These are phyloP conservation scores for Moesziomyces parantarcticus DNA, from an alignment of 1,284 basidiomycete genomes.

Conservation along the genomic window DNA sequence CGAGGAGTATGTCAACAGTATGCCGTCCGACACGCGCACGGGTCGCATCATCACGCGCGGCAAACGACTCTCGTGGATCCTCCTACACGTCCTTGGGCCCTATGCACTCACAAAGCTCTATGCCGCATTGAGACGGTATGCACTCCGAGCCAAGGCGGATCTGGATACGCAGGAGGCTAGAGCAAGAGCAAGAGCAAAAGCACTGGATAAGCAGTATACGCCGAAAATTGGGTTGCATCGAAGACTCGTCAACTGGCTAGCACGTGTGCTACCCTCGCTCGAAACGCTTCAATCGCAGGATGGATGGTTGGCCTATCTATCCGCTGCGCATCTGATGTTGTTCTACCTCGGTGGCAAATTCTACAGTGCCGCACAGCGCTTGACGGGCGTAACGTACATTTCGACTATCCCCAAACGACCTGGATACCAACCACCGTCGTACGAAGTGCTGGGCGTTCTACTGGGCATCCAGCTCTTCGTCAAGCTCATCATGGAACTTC, in stretches of 20 bases:
- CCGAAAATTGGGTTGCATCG: constrained; percentile 2
- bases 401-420: constrained; percentile 37
- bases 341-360: constrained; percentile 69
- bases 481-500: constrained; percentile 42
- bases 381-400: constrained; percentile 65
- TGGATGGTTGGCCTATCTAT: constrained; percentile 61
- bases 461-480: constrained; percentile 66
- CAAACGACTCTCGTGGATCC: constrained; percentile 58
- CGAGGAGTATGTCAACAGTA: constrained; percentile 69
- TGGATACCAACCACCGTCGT: constrained; percentile 62
- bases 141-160: constrained; percentile 10
- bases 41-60: constrained; percentile 55
- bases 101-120: constrained; percentile 62
- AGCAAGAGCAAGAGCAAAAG: constrained; percentile 20
- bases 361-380: constrained; percentile 67
- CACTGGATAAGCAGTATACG: constrained; percentile 11
- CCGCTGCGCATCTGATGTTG: constrained; percentile 68
- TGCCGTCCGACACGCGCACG: constrained; percentile 59
- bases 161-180: constrained; percentile 17
- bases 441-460: constrained; percentile 68
- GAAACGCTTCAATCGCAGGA: constrained; percentile 62
- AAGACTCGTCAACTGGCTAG: constrained; percentile 22
- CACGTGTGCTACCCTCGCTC: constrained; percentile 57
- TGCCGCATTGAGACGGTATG: constrained; percentile 45
- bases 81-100: constrained; percentile 64